Percentiles rank a stretch among this genome's conserved stretches.
Evolutionary conservation across 78 protist species (phyloP).

Genomic region (Dictyostelium citrinum): DNA sequence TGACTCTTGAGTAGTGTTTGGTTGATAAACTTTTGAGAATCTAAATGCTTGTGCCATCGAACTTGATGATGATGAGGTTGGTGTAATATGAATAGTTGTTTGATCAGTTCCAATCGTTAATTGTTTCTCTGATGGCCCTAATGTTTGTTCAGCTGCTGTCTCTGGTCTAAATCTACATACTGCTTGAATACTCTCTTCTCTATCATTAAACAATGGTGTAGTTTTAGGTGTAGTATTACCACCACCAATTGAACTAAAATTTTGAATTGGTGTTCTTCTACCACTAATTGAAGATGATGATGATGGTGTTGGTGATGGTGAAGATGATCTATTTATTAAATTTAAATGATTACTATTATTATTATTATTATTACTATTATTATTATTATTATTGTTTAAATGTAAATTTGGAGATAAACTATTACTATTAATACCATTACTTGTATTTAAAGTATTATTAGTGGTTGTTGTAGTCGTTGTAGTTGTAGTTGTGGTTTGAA

Average conservation of each 20-base stretch:
- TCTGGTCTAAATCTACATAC: conserved; percentile 51
- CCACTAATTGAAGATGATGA: neutral
- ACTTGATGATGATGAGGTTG: neutral
- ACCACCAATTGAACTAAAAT: neutral
- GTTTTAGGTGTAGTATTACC: neutral
- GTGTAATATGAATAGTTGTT: neutral
- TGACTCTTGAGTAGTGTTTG: conserved; percentile 21
- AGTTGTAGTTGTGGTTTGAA: neutral
- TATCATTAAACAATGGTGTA: neutral
- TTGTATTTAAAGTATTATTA: neutral
- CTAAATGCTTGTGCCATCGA: neutral
- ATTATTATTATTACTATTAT: neutral
- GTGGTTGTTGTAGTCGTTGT: neutral
- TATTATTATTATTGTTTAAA: neutral
- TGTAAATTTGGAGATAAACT: conserved; percentile 18
- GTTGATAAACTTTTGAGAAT: conserved; percentile 25
- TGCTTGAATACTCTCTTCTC: conserved; percentile 35
- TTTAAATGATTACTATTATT: neutral
- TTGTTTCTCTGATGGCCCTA: neutral
- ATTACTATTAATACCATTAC: neutral
- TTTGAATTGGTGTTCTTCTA: neutral
- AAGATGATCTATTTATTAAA: conserved; percentile 18
- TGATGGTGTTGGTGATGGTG: conserved; percentile 55
- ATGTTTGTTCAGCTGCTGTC: neutral
- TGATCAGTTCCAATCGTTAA: neutral